Conservation (phyloP, 2,329 filamentous ascomycete species). For the Fusarium burgessii region DNA sequence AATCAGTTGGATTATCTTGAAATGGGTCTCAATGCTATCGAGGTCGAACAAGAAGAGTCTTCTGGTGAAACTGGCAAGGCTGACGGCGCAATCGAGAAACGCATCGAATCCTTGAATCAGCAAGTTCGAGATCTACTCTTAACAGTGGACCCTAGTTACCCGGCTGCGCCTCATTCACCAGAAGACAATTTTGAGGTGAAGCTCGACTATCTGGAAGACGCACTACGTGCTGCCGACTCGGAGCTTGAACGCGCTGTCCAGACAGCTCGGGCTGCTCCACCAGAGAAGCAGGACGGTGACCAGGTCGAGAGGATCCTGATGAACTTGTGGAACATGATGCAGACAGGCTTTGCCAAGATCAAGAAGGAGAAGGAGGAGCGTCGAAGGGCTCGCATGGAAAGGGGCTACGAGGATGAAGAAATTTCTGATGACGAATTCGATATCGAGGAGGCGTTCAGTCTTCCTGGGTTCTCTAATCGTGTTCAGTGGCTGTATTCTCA, state of each 20-base stretch:
- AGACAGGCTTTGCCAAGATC: slow-evolving; percentile 63
- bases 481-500: slow-evolving; percentile 83
- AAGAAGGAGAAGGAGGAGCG: slow-evolving; percentile 66
- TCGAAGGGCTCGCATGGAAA: slow-evolving; percentile 64
- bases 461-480: slow-evolving; percentile 81
- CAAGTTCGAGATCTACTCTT: slow-evolving; percentile 71
- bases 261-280: slow-evolving; percentile 47
- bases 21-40: slow-evolving; percentile 70
- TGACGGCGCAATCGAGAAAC: slow-evolving; percentile 62
- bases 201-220: slow-evolving; percentile 73
- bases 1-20: slow-evolving; percentile 79
- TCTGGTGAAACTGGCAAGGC: slow-evolving; percentile 49
- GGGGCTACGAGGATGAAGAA: slow-evolving; percentile 70
- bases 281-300: slow-evolving; percentile 50
- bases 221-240: slow-evolving; percentile 63
- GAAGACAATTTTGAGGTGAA: slow-evolving; percentile 74
- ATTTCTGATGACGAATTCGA: slow-evolving; percentile 70
- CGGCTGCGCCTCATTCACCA: slow-evolving; percentile 68
- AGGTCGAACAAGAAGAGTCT: slow-evolving; percentile 66
- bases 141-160: slow-evolving; percentile 60
- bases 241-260: slow-evolving; percentile 55
- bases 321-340: slow-evolving; percentile 69
- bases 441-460: slow-evolving; percentile 72
- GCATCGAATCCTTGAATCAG: slow-evolving; percentile 72
- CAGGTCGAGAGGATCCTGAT: slow-evolving; percentile 68